Base-by-base conservation (phyloP, 371 early-diverging fungal genomes). In the Zychaea mexicana region DNA sequence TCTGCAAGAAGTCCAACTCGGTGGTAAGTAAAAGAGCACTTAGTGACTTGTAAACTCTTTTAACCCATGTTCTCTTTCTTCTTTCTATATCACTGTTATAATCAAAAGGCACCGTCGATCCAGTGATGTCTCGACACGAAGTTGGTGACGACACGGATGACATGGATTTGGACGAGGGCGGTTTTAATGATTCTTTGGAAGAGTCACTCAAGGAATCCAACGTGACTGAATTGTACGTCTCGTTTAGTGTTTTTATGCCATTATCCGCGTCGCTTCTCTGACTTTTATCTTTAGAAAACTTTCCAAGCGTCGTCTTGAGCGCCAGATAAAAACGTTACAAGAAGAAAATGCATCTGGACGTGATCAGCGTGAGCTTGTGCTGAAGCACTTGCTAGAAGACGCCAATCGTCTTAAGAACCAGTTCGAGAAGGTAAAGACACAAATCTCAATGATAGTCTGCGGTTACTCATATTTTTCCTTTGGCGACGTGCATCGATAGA, bases 1-100 rank as follows among this genome's bases (percentile, higher is more conserved):
- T 32, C 75, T 96, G 26, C 86, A 88, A 52, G 95, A 97, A 71
- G 76, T 91, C 36, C 95, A 97, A 68, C 81, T 95, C 10, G 82
- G 83, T 36, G 88, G 82, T 73, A 78, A 70, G 67, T 42, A 4
- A 7, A 4, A 42, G 13, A 12, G 4, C 7, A 15, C 3, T 39
- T 12, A 42, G 15, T 42, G 15, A 42, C n/a, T n/a, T n/a, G n/a
- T n/a, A n/a, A n/a, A n/a, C n/a, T n/a, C n/a, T n/a, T n/a, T n/a
- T n/a, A n/a, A n/a, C n/a, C n/a, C n/a, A n/a, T n/a, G n/a, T n/a
- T 36, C 36, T 10, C 15, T 10, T 36, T 36, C 36, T 36, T 49
- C 9, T 49, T 13, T 49, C 49, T 49, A 13, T 15, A 24, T 24
- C n/a, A 15, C 22, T 49, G n/a, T n/a, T n/a, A n/a, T n/a, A n/a